phyloP scores from a whole-genome alignment of 768 basidiomycete species.

The Lactarius deliciosus region DNA sequence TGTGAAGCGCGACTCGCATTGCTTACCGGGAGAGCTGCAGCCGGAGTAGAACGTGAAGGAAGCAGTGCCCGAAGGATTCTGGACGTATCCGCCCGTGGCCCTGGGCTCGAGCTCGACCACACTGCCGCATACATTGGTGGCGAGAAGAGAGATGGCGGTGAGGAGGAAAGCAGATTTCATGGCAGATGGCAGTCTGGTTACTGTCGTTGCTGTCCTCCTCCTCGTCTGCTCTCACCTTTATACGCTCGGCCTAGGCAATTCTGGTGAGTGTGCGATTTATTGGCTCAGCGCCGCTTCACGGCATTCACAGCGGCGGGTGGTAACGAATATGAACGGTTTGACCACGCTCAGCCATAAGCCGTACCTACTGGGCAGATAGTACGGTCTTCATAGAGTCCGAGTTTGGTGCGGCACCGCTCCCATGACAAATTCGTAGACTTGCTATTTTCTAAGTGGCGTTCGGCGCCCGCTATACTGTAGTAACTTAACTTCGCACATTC shows the following conservation, averaged over 20 bases:
- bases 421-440: not conserved
- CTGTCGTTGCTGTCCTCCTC: not conserved
- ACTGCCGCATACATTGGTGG: not conserved
- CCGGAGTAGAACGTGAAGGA: slow-evolving; percentile 59
- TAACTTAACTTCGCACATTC: not conserved
- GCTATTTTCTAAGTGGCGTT: not conserved
- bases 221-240: slow-evolving; percentile 1
- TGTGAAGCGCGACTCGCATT: not conserved
- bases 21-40: slow-evolving; percentile 48
- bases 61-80: slow-evolving; percentile 51
- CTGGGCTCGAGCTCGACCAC: not conserved
- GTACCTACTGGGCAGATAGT: not conserved
- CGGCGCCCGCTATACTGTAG: not conserved
- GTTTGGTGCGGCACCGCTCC: not conserved
- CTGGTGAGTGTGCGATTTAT: not conserved
- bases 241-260: not conserved
- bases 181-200: not conserved
- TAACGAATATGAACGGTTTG: not conserved
- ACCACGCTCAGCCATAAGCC: not conserved
- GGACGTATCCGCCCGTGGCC: slow-evolving; percentile 53
- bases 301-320: not conserved
- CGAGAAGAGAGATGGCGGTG: not conserved
- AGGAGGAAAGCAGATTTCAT: slow-evolving; percentile 14
- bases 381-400: not conserved
- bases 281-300: not conserved